These are phyloP conservation scores for Coemansia sp. DNA, from an alignment of 192 early-diverging fungal species.

Conservation along the genomic window DNA sequence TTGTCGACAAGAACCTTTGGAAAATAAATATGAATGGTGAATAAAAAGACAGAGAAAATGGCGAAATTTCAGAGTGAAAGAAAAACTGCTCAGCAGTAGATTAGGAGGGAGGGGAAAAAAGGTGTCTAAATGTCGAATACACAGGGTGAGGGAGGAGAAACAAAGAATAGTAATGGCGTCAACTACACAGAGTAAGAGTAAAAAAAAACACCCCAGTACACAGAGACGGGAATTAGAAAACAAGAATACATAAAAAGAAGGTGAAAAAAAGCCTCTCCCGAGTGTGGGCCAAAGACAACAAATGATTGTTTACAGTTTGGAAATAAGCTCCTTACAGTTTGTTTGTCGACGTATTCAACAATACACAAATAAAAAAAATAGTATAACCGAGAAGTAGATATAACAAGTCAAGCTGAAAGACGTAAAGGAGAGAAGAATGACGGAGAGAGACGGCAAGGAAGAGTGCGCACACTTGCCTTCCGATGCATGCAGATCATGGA, in stretches of 20 bases:
- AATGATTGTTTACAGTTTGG: not conserved
- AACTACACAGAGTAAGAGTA: not conserved
- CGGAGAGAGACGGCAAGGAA: not conserved
- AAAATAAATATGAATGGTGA: not conserved
- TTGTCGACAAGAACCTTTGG: not conserved
- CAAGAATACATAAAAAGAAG: not conserved
- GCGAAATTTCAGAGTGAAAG: not conserved
- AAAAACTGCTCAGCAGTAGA: conserved; percentile 11
- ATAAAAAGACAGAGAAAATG: not conserved
- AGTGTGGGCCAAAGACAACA: not conserved
- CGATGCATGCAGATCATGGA: conserved; percentile 5
- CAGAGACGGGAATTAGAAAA: conserved; percentile 3
- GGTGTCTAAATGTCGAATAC: conserved; percentile 3
- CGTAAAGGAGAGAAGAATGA: not conserved
- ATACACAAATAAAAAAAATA: not conserved
- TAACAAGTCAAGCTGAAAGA: not conserved
- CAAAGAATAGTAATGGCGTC: not conserved
- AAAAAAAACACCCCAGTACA: not conserved
- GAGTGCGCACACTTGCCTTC: not conserved
- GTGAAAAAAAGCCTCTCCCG: not conserved
- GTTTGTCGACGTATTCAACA: not conserved
- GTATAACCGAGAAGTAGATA: not conserved
- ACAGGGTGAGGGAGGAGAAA: not conserved
- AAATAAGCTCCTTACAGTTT: not conserved
- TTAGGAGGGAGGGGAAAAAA: not conserved